These are phyloP conservation scores for Fusarium guadeloupense DNA, from an alignment of 2,329 filamentous ascomycete species.

Conservation along the genomic window DNA sequence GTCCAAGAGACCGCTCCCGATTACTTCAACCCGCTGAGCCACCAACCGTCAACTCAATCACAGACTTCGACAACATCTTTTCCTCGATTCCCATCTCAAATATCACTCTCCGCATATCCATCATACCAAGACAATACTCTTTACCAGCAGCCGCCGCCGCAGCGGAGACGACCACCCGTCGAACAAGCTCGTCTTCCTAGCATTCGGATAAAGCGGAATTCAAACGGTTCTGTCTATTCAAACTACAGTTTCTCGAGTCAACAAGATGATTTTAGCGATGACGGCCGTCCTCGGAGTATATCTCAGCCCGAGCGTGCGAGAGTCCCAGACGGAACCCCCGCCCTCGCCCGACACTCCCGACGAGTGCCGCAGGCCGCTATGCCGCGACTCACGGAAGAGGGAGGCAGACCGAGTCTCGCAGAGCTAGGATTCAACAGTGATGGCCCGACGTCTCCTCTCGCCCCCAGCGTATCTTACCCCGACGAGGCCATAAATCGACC, in stretches of 20 bases:
- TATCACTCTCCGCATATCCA: constrained; percentile 27
- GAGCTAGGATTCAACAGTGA: constrained; percentile 44
- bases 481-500: constrained; percentile 23
- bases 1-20: constrained; percentile 35
- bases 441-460: constrained; percentile 29
- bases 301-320: constrained; percentile 48
- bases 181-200: constrained; percentile 38
- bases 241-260: constrained; percentile 9
- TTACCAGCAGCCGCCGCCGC: constrained; percentile 6
- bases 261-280: constrained; percentile 18
- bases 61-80: constrained; percentile 30
- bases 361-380: constrained; percentile 47
- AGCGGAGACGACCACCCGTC: constrained; percentile 22
- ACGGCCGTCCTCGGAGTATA: constrained; percentile 47
- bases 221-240: constrained; percentile 37
- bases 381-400: constrained; percentile 54
- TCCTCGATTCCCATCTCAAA: constrained; percentile 21
- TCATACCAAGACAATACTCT: constrained; percentile 2
- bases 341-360: constrained; percentile 44
- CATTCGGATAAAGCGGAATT: constrained; percentile 40
- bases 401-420: constrained; percentile 47
- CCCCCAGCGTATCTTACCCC: constrained; percentile 43
- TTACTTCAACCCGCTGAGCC: constrained; percentile 39
- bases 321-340: constrained; percentile 23
- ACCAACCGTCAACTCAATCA: constrained; percentile 36